Base-by-base conservation (phyloP, 305 asterid genomes). In the Salvia sclarea region DNA sequence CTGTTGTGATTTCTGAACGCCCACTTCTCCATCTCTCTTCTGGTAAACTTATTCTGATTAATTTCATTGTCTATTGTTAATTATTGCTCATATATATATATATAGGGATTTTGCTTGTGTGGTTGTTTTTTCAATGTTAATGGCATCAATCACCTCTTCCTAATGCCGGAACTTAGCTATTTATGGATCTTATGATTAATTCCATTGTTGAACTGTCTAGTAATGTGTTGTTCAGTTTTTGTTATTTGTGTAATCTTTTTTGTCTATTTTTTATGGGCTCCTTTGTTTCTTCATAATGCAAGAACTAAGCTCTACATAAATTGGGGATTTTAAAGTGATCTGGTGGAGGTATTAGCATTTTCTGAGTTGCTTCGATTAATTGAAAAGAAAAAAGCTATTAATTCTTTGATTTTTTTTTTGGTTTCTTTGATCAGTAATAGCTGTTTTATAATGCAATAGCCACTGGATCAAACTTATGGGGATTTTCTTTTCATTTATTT, bases 11-110 rank as follows among this genome's bases (percentile, higher is more conserved):
- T 43, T 47, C 80, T 17, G 31, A 76, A 25, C 64, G 71, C 67
- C 74, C 76, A 55, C 28, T 50, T 13, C 75, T 73, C 58, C 69
- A 56, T 68, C 55, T 69, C 47, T 72, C 86, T 14, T 38, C 68
- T 0, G 79, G 84, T 82, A 75, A 62, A 9, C n/a, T n/a, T 62
- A 9, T 10, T 44, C 54, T 50, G 58, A 53, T 63, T 38, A 47
- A 13, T 47, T 57, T 59, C 54, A 0, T 45, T 33, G 0, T 16
- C 13, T 12, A n/a, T 20, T 24, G 3, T 52, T 52, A 5, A 37
- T 28, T 7, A 37, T 35, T n/a, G n/a, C n/a, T n/a, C n/a, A n/a
- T n/a, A n/a, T n/a, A n/a, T n/a, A n/a, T n/a, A n/a, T n/a, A n/a
- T n/a, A n/a, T n/a, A n/a, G n/a, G n/a, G n/a, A n/a, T n/a, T n/a